Evolutionary conservation across 23 red algal species (phyloP), one percentile per base, ranked within the genome.

Genomic region (Cyanidioschyzon merolae): DNA sequence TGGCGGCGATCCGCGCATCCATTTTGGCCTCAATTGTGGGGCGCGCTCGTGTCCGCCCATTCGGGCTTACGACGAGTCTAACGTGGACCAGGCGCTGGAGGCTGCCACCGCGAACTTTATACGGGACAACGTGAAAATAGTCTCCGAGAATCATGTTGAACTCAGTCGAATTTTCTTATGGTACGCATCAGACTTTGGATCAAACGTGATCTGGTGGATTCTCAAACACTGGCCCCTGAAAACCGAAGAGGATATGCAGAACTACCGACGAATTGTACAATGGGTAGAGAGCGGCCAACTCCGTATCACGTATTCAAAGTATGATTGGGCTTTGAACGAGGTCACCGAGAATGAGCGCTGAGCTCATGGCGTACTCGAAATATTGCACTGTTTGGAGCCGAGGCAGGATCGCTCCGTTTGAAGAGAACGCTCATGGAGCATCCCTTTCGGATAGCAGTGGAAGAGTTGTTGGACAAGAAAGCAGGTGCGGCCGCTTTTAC

Each of bases 21-120:
- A 95, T 35, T 95, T 95, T 79, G 90, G 84, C 0, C 85, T 95
- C 54, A 95, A 95, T 76, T 95, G 90, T 81, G 90, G 90, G 2
- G 90, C 90, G 25, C 82, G 74, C 25, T 86, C 82, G 18, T 95
- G 90, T 41, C 90, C 90, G 18, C 76, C 90, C 15, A 83, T 95
- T 41, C 84, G 90, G 39, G 83, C 79, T 50, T 95, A 88, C 76
- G 79, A 40, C 39, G 84, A 85, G n/a, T 24, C 12, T 2, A 85
- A 68, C 7, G 57, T 95, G 41, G 90, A 95, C 37, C 37, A 40
- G 32, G 75, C 81, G 34, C 79, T 95, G 37, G 59, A 95, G 2
- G 50, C 45, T 0, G 79, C 90, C 3, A 79, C 90, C 0, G 59
- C 41, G 2, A 59, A 24, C 40, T 95, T 88, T 39, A 37, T 95